Percentiles rank a stretch among this genome's conserved stretches.
Conservation (phyloP, 2,329 filamentous ascomycete species). For the Paecilomyces niveus region DNA sequence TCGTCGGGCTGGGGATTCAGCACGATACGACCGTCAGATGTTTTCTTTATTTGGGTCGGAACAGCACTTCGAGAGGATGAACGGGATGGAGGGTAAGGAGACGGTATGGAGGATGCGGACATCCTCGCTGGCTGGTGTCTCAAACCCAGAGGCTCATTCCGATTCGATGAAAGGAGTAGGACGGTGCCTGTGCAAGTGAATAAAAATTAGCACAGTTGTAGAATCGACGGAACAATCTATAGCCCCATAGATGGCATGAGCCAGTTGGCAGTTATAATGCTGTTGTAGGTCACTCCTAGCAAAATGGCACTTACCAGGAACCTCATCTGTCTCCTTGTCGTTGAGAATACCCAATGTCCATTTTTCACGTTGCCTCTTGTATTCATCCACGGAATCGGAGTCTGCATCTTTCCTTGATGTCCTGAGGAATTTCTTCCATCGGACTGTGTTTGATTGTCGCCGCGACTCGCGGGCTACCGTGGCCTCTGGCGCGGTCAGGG, state of each 20-base stretch:
- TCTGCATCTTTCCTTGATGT: background rate
- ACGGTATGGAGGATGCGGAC: constrained; percentile 50
- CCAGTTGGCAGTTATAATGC: background rate
- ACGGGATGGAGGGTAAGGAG: constrained; percentile 31
- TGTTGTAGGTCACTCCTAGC: background rate
- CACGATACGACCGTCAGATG: constrained; percentile 74
- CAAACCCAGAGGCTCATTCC: constrained; percentile 57
- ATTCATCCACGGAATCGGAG: constrained; percentile 5
- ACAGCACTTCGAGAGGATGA: constrained; percentile 28
- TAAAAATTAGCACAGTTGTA: constrained; percentile 2
- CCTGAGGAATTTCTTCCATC: background rate
- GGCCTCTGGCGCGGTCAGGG: background rate
- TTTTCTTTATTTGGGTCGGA: constrained; percentile 58
- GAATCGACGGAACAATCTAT: background rate
- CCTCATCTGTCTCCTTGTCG: constrained; percentile 73
- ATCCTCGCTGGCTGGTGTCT: constrained; percentile 56
- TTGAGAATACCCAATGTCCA: constrained; percentile 74
- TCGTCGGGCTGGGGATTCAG: constrained; percentile 90
- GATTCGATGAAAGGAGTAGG: constrained; percentile 52
- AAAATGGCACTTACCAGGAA: constrained; percentile 59
- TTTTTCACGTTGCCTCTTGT: constrained; percentile 28
- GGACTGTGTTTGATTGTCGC: background rate
- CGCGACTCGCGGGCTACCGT: background rate
- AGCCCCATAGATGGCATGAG: background rate
- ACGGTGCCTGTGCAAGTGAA: constrained; percentile 47